Base-by-base conservation (phyloP, 1,284 basidiomycete genomes). In the Phylloporus gajari region DNA sequence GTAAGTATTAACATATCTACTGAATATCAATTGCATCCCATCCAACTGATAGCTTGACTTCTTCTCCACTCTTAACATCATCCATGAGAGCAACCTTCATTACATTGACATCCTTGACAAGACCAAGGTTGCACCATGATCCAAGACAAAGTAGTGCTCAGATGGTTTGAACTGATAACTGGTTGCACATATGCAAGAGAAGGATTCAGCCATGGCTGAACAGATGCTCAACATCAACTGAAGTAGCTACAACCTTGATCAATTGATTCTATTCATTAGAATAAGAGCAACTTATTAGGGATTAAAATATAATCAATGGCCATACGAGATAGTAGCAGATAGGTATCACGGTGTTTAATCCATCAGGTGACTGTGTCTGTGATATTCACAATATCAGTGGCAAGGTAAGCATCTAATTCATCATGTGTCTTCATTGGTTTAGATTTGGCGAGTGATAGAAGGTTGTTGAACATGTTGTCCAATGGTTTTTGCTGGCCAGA, bases 261-360 rank as follows among this genome's bases (percentile, higher is more conserved):
- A 59, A 38, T 21, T 5, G n/a, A 61, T 12, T 38, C 2, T 11
- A 38, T 13, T 25, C 27, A 5, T n/a, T 35, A 38, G 15, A 30
- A 30, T 46, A 40, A 44, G 30, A 21, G 21, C 23, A 7, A 59
- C 30, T 30, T 61, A 61, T 23, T 38, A 40, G 59, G 59, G 23
- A 61, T 61, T 25, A 38, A 30, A 15, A 68, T 13, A 68, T 68
- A 61, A 44, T 68, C 35, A 5, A 60, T 38, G 19, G 59, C 66
- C 66, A 67, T 67, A 21, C 13, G 23, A 32, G 66, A 59, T 6
- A 67, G 56, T 1, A 15, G 56, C 17, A 35, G 66, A 30, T n/a
- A 61, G 3, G 1, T 17, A 8, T 42, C 23, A n/a, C 9, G 17
- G 17, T 27, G 27, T 23, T 67, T 15, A 38, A 12, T 13, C 66